Conservation (phyloP, 202 grass and related monocot genomes). For the Thinopyrum obtusiflorum region DNA sequence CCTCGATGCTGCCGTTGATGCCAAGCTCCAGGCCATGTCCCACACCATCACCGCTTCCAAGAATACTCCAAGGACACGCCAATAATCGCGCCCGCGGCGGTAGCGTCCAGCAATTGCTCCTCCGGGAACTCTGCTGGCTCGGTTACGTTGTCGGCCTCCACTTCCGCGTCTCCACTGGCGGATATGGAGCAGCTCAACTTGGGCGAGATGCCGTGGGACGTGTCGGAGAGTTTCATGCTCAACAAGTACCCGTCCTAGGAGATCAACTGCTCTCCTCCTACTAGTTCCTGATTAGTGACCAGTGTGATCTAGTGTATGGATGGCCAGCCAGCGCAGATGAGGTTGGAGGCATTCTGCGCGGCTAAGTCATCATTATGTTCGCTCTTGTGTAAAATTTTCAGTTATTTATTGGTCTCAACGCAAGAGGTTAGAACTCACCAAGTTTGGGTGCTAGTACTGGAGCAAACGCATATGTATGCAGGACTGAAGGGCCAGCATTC, state of each 20-base stretch:
- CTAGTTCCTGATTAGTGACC: not conserved
- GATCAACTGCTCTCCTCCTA: slow-evolving; percentile 52
- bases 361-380: not conserved
- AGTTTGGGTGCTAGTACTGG: too few relatives aligned
- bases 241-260: slow-evolving; percentile 61
- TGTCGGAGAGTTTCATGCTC: slow-evolving; percentile 43
- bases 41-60: too few relatives aligned
- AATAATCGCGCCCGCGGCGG: slow-evolving; percentile 5
- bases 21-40: too few relatives aligned
- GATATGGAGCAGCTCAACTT: slow-evolving; percentile 42
- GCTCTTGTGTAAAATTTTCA: not conserved
- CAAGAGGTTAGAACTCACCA: too few relatives aligned
- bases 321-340: slow-evolving; percentile 36
- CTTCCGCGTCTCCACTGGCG: too few relatives aligned
- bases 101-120: too few relatives aligned
- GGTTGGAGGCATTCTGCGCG: slow-evolving; percentile 38
- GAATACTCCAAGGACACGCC: too few relatives aligned
- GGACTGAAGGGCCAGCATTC: too few relatives aligned
- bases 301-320: not conserved
- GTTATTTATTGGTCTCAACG: not conserved
- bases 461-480: too few relatives aligned
- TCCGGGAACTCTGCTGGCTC: slow-evolving; percentile 23
- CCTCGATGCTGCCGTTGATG: too few relatives aligned
- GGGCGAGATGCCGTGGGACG: slow-evolving; percentile 59
- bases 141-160: not conserved